Evolutionary conservation across 2,329 filamentous ascomycete species (phyloP).

Genomic region (Hirsutella rhossiliensis): DNA sequence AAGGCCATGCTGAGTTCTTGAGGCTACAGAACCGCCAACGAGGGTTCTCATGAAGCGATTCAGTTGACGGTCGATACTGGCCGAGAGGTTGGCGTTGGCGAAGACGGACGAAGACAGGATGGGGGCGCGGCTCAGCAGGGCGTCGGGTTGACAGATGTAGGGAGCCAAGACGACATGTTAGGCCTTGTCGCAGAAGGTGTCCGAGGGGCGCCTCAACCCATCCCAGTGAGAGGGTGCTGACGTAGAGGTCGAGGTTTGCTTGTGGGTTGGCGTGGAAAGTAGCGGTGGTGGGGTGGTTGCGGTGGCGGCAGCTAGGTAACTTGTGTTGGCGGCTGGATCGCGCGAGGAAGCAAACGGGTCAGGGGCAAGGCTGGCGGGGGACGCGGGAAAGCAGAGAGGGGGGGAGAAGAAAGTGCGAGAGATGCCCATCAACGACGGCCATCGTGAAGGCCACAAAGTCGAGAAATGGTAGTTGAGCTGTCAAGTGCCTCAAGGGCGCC

Average conservation of each 20-base stretch:
- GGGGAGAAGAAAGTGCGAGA: no score
- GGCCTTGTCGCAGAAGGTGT: neutral
- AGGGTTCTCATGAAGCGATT: neutral
- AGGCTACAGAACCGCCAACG: neutral
- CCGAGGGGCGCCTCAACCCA: neutral
- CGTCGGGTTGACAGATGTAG: no score
- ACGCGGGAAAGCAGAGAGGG: no score
- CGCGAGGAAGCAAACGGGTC: no score
- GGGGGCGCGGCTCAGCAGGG: neutral
- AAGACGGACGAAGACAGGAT: neutral
- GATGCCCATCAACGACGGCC: no score
- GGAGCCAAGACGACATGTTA: conserved; percentile 11
- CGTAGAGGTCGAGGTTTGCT: neutral
- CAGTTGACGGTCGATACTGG: neutral
- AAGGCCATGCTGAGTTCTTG: conserved; percentile 24
- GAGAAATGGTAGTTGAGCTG: no score
- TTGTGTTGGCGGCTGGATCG: neutral
- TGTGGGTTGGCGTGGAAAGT: neutral
- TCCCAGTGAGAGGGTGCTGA: neutral
- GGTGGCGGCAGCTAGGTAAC: neutral
- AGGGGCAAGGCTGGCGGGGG: no score
- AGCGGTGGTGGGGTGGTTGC: neutral
- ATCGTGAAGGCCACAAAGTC: no score
- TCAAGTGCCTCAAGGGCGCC: no score
- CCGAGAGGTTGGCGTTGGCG: neutral